Base-by-base conservation (phyloP, 2,329 filamentous ascomycete genomes). In the Phoma sp. region DNA sequence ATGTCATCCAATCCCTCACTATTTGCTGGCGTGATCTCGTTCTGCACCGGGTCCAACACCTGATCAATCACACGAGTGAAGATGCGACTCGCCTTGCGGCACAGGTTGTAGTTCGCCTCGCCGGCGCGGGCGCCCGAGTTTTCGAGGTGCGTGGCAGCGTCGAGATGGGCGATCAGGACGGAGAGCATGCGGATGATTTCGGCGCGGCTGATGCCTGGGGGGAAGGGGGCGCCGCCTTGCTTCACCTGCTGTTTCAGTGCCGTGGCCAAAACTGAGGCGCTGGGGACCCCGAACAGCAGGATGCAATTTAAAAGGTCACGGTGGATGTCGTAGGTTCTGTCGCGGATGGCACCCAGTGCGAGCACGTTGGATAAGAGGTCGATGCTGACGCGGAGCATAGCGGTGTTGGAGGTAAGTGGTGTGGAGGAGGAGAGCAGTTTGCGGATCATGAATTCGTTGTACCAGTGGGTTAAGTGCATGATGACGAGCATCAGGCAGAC, bases 141-240 rank as follows among this genome's bases (percentile, higher is more conserved):
- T 10, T 70, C 68, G 7, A 66, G 43, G 27, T 69, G 62, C 2
- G 63, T 60, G 1, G 67, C 64, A 4, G 67, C 61, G 27, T 77
- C 75, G 1, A 78, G 64, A 44, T 77, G 73, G 2, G 66, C 68
- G 13, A 77, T 75, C 13, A 79, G 69, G 0, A 78, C 75, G 29
- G 69, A 72, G 0, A 78, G 53, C 59, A 71, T 73, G 5, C 76
- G 74, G 33, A 78, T 73, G 3, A 76, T 69, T 9, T 72, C 70
- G 0, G 41, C 41, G 5, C 69, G 58, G 14, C 74, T 62, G 0
- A 75, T 69, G 1, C 59, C 63, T 6, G 64, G 61, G 0, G 72
- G 71, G 25, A 77, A 71, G 5, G 67, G 61, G 14, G 65, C 59
- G 36, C 27, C 59, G 10, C 55, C 73, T 43, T 40, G 52, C 1